Evolutionary conservation across 1,284 basidiomycete species (phyloP).

Genomic region (Afroboletus lepidellus): DNA sequence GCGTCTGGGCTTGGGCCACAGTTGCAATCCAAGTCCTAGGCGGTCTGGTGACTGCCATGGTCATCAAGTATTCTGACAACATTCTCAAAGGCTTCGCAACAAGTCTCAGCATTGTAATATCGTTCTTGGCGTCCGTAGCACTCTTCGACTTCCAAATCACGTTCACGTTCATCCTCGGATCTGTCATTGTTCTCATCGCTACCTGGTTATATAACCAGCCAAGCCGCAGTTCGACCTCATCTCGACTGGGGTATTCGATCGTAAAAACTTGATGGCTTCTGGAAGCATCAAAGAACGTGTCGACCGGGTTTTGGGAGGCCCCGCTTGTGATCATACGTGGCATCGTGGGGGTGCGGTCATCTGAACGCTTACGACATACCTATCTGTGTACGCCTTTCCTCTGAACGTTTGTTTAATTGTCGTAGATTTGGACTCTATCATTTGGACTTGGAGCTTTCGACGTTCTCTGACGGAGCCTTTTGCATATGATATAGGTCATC

Average conservation of each 20-base stretch:
- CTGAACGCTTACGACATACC: slow-evolving; percentile 23
- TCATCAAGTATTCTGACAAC: slow-evolving; percentile 86
- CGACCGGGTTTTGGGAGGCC: not conserved
- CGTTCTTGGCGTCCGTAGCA: slow-evolving; percentile 85
- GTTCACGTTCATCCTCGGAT: slow-evolving; percentile 79
- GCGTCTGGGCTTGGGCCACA: slow-evolving; percentile 88
- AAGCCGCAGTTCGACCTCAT: slow-evolving; percentile 28
- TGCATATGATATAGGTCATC: slow-evolving; percentile 20
- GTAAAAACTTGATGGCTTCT: slow-evolving; percentile 24
- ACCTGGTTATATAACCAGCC: slow-evolving; percentile 90
- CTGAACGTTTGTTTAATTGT: slow-evolving; percentile 19
- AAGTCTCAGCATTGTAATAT: slow-evolving; percentile 88
- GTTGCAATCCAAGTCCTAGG: slow-evolving; percentile 88
- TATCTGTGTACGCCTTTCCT: slow-evolving; percentile 17
- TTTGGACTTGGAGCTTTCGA: slow-evolving; percentile 20
- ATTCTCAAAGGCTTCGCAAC: slow-evolving; percentile 95
- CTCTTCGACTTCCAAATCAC: slow-evolving; percentile 90
- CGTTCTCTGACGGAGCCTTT: slow-evolving; percentile 15
- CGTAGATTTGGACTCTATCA: slow-evolving; percentile 31
- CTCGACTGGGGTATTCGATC: slow-evolving; percentile 30
- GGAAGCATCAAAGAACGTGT: slow-evolving; percentile 3
- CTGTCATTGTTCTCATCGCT: slow-evolving; percentile 77
- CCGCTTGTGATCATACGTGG: slow-evolving; percentile 8
- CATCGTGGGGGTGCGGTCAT: slow-evolving; percentile 1
- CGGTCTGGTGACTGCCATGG: slow-evolving; percentile 85